phyloP scores from a whole-genome alignment of 495 filamentous ascomycete genomes.

The Entonaema liquescens region DNA sequence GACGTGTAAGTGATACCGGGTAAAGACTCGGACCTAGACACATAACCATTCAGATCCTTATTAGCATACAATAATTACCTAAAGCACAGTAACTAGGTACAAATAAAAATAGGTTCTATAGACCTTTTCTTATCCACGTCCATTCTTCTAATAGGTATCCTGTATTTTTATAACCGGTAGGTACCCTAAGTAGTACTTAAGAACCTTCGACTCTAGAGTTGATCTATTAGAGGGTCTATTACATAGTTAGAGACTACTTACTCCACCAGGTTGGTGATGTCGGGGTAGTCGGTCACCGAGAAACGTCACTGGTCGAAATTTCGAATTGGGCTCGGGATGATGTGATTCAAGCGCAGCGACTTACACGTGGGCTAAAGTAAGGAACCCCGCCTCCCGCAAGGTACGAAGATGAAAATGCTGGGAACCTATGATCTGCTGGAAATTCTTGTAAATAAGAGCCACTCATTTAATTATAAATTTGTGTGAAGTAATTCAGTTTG shows the following conservation, averaged over 20 bases:
- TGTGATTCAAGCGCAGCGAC: conserved; percentile 14
- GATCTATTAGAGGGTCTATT: neutral
- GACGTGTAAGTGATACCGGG: neutral
- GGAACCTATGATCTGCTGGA: neutral
- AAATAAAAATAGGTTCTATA: neutral
- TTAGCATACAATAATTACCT: neutral
- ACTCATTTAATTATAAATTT: neutral
- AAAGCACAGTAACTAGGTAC: too few relatives aligned
- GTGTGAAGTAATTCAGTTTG: too few relatives aligned
- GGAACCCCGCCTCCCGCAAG: conserved; percentile 5
- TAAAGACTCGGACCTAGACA: neutral
- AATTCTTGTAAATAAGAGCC: neutral
- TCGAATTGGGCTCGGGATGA: conserved; percentile 14
- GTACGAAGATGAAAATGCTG: neutral
- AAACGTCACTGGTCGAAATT: conserved; percentile 25
- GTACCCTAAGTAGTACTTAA: neutral
- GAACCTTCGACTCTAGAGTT: neutral
- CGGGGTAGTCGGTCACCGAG: conserved; percentile 34
- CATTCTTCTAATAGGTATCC: neutral
- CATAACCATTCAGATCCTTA: too few relatives aligned
- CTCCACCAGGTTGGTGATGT: conserved; percentile 11
- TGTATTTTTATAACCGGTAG: neutral
- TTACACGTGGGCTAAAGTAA: conserved; percentile 1
- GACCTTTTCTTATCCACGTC: neutral
- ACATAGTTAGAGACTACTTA: too few relatives aligned